phyloP scores from a whole-genome alignment of 176 grass and related monocot genomes.

The Oryza longistaminata region DNA sequence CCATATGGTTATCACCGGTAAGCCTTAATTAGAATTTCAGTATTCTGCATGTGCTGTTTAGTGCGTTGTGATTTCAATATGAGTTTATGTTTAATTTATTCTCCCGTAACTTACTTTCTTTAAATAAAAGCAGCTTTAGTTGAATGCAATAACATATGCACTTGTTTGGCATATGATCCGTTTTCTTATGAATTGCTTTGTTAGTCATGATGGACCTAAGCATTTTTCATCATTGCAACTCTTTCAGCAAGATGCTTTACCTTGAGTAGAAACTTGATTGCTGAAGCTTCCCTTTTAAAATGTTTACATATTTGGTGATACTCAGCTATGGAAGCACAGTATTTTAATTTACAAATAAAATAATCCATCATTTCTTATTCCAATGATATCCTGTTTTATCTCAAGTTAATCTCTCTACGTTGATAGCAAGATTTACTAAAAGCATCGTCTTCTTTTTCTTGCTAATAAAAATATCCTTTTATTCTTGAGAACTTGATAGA shows the following conservation, averaged over 20 bases:
- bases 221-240: neutral
- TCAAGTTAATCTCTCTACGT: neutral
- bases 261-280: neutral
- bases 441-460: neutral
- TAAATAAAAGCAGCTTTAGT: neutral
- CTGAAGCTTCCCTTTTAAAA: neutral
- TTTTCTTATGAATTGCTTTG: neutral
- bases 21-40: slow-evolving; percentile 1
- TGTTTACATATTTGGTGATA: neutral
- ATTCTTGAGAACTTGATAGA: neutral
- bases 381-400: neutral
- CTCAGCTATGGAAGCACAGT: neutral
- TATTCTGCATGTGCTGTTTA: neutral
- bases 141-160: neutral
- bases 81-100: neutral
- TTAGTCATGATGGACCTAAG: neutral
- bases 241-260: neutral
- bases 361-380: neutral
- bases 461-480: neutral
- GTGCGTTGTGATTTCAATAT: neutral
- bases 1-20: slow-evolving; percentile 90
- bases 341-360: neutral
- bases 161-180: neutral
- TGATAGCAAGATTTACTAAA: neutral
- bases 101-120: neutral